Base-by-base conservation (phyloP, 1,139 yeast genomes). In the Taphrina sp. region DNA sequence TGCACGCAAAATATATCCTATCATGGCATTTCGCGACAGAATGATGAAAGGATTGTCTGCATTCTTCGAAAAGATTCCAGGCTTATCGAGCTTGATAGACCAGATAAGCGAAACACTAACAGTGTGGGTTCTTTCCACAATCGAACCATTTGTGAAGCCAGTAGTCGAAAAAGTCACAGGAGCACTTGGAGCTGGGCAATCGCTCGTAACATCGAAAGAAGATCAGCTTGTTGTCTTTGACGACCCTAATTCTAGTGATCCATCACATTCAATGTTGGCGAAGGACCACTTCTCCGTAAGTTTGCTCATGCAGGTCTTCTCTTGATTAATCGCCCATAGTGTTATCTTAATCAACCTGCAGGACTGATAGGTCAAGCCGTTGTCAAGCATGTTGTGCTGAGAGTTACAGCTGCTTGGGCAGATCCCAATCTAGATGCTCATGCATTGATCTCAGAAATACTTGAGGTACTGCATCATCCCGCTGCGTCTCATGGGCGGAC, bases 351-450 rank as follows among this genome's bases (percentile, higher is more conserved):
- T 29, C 72, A 69, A 20, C 65, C 64, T 1, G 81, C 79, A 17
- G 80, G 81, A 7, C 69, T 68, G 43, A 76, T 76, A 5, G 81
- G 82, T 2, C 69, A 75, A 56, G 78, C 75, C 1, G 67, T 77
- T 65, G 70, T 78, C 58, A 75, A 75, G 74, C 70, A 74, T 55
- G 80, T 79, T 35, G 76, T 77, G 1, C 77, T 78, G 7, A 75
- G 78, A 72, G 77, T 77, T 16, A 62, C 63, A 7, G 53, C 58
- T 17, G 66, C 66, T 3, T 64, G 66, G 66, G 61, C 57, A 10
- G 62, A 64, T 41, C 22, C 41, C 7, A 22, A 39, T 22, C 54
- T 63, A 12, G 59, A 62, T 51, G 51, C 63, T 10, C 39, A 59
- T 14, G 56, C 54, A 16, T 59, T 62, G 14, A 52, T 58, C 14